Percentiles rank a stretch among this genome's conserved stretches.
phyloP scores from a whole-genome alignment of 1,284 basidiomycete species.

The Cystobasidium sp. region DNA sequence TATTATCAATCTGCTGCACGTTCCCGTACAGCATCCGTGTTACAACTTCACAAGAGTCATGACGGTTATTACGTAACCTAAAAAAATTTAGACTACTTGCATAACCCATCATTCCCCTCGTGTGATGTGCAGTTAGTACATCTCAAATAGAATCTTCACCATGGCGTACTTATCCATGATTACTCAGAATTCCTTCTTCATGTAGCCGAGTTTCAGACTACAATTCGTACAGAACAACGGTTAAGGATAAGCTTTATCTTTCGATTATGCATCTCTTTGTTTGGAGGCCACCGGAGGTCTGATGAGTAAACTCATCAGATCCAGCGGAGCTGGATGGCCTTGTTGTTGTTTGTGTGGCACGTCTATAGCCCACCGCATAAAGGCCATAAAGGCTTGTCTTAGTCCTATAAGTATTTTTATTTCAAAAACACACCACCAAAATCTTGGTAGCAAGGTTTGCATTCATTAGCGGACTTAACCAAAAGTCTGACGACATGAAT shows the following conservation, averaged over 20 bases:
- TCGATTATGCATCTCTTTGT: slow-evolving; percentile 54
- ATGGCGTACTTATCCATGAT: slow-evolving; percentile 53
- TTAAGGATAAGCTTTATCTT: slow-evolving; percentile 55
- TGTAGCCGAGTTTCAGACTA: slow-evolving; percentile 53
- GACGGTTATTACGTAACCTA: slow-evolving; percentile 46
- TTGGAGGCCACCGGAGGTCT: too few relatives aligned
- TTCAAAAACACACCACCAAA: slow-evolving; percentile 48
- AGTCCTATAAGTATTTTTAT: slow-evolving; percentile 48
- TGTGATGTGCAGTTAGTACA: slow-evolving; percentile 55
- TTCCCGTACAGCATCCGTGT: slow-evolving; percentile 54
- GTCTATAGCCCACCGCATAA: slow-evolving; percentile 54
- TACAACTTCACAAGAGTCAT: slow-evolving; percentile 52
- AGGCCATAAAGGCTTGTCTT: slow-evolving; percentile 55
- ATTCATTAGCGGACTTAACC: slow-evolving; percentile 47
- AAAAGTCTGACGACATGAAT: slow-evolving; percentile 42
- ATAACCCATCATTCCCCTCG: slow-evolving; percentile 47
- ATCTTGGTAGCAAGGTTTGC: slow-evolving; percentile 49
- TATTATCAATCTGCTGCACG: slow-evolving; percentile 52
- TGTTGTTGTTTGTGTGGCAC: slow-evolving; percentile 53
- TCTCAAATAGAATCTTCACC: slow-evolving; percentile 53
- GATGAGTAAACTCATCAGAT: too few relatives aligned
- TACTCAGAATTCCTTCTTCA: slow-evolving; percentile 56
- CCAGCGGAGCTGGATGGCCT: too few relatives aligned
- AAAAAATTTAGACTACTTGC: slow-evolving; percentile 36
- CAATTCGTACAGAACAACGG: slow-evolving; percentile 53